Evolutionary conservation across 805 yeast species (phyloP).

Genomic region (Cyberlindnera samutprakarnensis): DNA sequence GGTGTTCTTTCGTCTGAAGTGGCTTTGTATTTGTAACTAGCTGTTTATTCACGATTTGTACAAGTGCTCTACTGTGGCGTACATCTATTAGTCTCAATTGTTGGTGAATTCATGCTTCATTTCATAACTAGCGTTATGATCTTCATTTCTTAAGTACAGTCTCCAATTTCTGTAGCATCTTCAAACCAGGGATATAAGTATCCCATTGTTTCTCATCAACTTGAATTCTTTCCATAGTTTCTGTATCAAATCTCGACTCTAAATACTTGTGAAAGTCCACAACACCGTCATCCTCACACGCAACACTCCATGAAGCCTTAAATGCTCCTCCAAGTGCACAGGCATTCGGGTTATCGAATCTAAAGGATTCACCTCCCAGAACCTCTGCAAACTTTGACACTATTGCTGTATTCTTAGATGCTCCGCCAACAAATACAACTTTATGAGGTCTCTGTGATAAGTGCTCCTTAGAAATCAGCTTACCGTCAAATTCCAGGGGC

Average conservation of each 20-base stretch:
- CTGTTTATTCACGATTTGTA: too few relatives aligned
- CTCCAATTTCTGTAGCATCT: slow-evolving; percentile 12
- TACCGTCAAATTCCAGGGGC: slow-evolving; percentile 28
- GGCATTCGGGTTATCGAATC: slow-evolving; percentile 76
- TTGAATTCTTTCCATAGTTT: slow-evolving; percentile 8
- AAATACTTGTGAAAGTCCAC: slow-evolving; percentile 37
- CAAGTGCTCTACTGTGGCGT: too few relatives aligned
- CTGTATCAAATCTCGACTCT: slow-evolving; percentile 27
- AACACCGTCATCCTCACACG: slow-evolving; percentile 8
- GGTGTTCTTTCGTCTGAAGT: too few relatives aligned
- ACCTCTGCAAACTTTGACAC: slow-evolving; percentile 63
- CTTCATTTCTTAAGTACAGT: slow-evolving; percentile 4
- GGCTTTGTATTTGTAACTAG: too few relatives aligned
- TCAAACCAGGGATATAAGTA: slow-evolving; percentile 11
- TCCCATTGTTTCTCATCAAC: slow-evolving; percentile 7
- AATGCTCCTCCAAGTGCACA: slow-evolving; percentile 91
- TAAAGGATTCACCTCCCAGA: slow-evolving; percentile 53
- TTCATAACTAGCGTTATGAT: too few relatives aligned
- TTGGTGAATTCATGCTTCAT: too few relatives aligned
- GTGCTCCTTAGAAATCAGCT: slow-evolving; percentile 11
- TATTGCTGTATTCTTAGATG: slow-evolving; percentile 64
- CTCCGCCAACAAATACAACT: slow-evolving; percentile 84
- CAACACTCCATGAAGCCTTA: slow-evolving; percentile 68
- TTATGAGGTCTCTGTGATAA: slow-evolving; percentile 50
- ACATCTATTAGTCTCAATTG: too few relatives aligned